Percentiles rank a stretch among this genome's conserved stretches.
phyloP scores from a whole-genome alignment of 176 grass and related monocot species.

The Avena eriantha region DNA sequence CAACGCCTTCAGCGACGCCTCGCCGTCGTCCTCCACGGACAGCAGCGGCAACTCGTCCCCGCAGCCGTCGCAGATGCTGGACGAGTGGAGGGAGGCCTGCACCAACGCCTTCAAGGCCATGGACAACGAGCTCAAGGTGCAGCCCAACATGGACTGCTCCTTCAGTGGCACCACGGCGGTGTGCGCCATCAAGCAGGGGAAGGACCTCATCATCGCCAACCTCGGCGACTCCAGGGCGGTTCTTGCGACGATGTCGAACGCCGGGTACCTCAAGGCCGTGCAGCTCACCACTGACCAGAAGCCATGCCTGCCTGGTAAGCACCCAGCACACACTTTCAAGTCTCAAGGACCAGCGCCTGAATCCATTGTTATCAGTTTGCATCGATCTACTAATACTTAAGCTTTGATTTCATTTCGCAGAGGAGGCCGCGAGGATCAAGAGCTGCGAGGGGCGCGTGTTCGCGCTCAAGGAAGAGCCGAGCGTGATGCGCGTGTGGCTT shows the following conservation, averaged over 20 bases:
- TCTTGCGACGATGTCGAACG: slow-evolving; percentile 62
- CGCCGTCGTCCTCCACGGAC: slow-evolving; percentile 41
- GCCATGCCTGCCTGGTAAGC: slow-evolving; percentile 57
- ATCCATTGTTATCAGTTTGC: not conserved
- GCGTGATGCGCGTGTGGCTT: slow-evolving; percentile 73
- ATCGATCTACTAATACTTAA: not conserved
- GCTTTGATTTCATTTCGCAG: slow-evolving; percentile 30
- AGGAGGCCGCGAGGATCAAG: slow-evolving; percentile 86
- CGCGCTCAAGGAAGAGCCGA: slow-evolving; percentile 70
- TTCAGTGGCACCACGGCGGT: slow-evolving; percentile 95
- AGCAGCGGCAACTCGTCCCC: slow-evolving; percentile 40
- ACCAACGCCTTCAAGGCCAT: slow-evolving; percentile 69
- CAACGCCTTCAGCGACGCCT: slow-evolving; percentile 48
- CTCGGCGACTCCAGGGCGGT: slow-evolving; percentile 90
- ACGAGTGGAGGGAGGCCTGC: slow-evolving; percentile 84
- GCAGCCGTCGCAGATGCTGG: slow-evolving; percentile 53
- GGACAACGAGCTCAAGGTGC: slow-evolving; percentile 86
- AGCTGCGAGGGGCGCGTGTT: slow-evolving; percentile 71
- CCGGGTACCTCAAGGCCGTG: slow-evolving; percentile 63
- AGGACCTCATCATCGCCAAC: slow-evolving; percentile 88
- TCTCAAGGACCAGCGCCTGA: not conserved
- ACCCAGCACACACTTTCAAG: not conserved
- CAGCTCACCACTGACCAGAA: slow-evolving; percentile 91
- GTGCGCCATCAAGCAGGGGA: slow-evolving; percentile 85
- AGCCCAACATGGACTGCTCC: slow-evolving; percentile 52